These are phyloP conservation scores for Cytauxzoon felis DNA, from an alignment of 169 alveolate genomes.

Conservation along the genomic window DNA sequence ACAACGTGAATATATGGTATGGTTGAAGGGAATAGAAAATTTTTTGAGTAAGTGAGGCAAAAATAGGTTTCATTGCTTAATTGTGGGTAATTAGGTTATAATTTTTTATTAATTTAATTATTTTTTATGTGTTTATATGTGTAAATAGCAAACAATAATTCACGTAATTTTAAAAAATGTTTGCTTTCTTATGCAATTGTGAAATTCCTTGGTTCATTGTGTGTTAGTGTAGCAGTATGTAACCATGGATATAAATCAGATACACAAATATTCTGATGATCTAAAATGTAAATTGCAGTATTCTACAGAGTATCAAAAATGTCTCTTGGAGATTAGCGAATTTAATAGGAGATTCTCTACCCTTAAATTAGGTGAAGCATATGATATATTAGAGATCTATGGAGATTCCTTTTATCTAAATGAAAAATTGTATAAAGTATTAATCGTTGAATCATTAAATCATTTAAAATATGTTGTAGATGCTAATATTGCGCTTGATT, in stretches of 20 bases:
- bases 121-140: neutral
- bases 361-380: neutral
- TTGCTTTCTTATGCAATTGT: neutral
- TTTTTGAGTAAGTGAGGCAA: too few species aligned
- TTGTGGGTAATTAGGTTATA: neutral
- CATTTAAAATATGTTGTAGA: neutral
- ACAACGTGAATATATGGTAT: slow-evolving; percentile 77
- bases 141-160: neutral
- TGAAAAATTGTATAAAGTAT: neutral
- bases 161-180: too few species aligned
- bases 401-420: slow-evolving; percentile 19
- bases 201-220: neutral
- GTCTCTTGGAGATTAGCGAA: too few species aligned
- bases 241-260: neutral
- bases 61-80: too few species aligned
- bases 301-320: too few species aligned
- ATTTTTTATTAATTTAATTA: neutral
- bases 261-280: neutral
- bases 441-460: neutral
- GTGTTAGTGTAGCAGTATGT: neutral
- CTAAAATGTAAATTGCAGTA: neutral
- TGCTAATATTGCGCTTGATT: slow-evolving; percentile 2
- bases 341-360: too few species aligned
- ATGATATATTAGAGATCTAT: slow-evolving; percentile 1
- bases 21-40: slow-evolving; percentile 73